phyloP scores from a whole-genome alignment of 495 filamentous ascomycete genomes.

The Hypoxylon subgilvum region DNA sequence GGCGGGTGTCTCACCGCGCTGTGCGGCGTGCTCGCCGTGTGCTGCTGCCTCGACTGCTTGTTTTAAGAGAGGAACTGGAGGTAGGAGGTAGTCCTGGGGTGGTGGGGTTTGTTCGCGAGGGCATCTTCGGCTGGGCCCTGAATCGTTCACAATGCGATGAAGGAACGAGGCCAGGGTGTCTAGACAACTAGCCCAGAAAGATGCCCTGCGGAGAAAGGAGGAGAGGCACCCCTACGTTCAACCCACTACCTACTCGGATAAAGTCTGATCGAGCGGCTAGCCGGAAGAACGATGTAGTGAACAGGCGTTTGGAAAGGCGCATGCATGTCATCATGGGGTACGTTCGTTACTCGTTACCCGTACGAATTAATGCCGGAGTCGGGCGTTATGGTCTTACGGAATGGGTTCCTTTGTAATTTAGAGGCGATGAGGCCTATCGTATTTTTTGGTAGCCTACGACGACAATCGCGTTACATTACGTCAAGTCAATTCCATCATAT shows the following conservation, averaged over 20 bases:
- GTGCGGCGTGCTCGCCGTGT: slow-evolving; percentile 52
- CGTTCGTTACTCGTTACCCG: slow-evolving; percentile 1
- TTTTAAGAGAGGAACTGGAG: slow-evolving; percentile 40
- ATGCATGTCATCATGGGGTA: background rate
- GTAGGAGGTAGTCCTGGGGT: background rate
- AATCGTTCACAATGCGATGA: too few species aligned
- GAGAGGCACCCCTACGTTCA: too few species aligned
- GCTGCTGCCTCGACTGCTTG: slow-evolving; percentile 56
- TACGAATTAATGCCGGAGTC: slow-evolving; percentile 1
- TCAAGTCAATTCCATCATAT: slow-evolving; percentile 14
- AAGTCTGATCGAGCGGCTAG: background rate
- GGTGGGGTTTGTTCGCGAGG: too few species aligned
- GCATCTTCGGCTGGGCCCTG: too few species aligned
- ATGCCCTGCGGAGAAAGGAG: too few species aligned
- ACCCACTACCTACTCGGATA: background rate
- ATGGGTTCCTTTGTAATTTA: slow-evolving; percentile 23
- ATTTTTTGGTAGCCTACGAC: background rate
- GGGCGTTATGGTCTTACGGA: slow-evolving; percentile 21
- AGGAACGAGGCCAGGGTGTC: too few species aligned
- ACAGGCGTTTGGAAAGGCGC: background rate
- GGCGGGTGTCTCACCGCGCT: slow-evolving; percentile 46
- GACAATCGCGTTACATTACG: background rate
- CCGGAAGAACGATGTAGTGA: background rate
- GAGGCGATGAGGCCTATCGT: too few species aligned
- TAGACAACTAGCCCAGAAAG: too few species aligned